Evolutionary conservation across 2,329 filamentous ascomycete species (phyloP).

Genomic region (Peltaster fructicola): DNA sequence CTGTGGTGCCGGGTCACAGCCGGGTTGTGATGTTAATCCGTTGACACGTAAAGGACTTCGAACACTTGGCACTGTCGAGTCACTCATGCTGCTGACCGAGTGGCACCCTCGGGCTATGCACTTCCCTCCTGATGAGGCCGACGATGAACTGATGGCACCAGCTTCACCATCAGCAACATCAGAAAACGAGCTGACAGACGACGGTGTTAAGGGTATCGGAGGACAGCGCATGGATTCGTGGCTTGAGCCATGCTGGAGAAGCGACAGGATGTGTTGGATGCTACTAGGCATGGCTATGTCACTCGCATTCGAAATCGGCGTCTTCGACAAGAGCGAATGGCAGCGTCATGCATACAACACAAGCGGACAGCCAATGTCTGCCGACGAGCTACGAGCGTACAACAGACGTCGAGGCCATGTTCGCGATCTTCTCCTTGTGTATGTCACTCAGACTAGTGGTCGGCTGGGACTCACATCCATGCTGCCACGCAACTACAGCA

Average conservation of each 20-base stretch:
- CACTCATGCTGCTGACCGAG: slow-evolving; percentile 81
- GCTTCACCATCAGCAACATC: slow-evolving; percentile 47
- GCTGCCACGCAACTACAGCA: slow-evolving; percentile 43
- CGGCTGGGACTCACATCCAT: slow-evolving; percentile 85
- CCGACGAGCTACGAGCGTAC: slow-evolving; percentile 52
- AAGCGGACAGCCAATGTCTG: slow-evolving; percentile 18
- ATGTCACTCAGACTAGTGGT: slow-evolving; percentile 84
- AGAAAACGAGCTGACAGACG: slow-evolving; percentile 42
- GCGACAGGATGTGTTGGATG: slow-evolving; percentile 96
- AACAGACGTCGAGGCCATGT: slow-evolving; percentile 64
- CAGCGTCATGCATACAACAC: slow-evolving; percentile 33
- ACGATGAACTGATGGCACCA: slow-evolving; percentile 46
- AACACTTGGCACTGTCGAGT: slow-evolving; percentile 86
- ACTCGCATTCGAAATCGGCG: slow-evolving; percentile 79
- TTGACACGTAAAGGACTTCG: slow-evolving; percentile 50
- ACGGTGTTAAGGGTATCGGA: slow-evolving; percentile 43
- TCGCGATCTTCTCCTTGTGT: slow-evolving; percentile 73
- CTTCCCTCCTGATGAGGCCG: slow-evolving; percentile 60
- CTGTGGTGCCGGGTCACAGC: slow-evolving; percentile 52
- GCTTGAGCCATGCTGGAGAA: slow-evolving; percentile 86
- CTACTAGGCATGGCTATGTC: slow-evolving; percentile 79
- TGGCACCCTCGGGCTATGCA: slow-evolving; percentile 93
- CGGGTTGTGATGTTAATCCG: slow-evolving; percentile 47
- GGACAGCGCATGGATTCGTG: slow-evolving; percentile 82
- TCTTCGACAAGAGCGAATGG: slow-evolving; percentile 72